Percentiles rank a stretch among this genome's conserved stretches.
These are phyloP conservation scores for Neoboletus brunneissimus DNA, from an alignment of 768 basidiomycete genomes.

Conservation along the genomic window DNA sequence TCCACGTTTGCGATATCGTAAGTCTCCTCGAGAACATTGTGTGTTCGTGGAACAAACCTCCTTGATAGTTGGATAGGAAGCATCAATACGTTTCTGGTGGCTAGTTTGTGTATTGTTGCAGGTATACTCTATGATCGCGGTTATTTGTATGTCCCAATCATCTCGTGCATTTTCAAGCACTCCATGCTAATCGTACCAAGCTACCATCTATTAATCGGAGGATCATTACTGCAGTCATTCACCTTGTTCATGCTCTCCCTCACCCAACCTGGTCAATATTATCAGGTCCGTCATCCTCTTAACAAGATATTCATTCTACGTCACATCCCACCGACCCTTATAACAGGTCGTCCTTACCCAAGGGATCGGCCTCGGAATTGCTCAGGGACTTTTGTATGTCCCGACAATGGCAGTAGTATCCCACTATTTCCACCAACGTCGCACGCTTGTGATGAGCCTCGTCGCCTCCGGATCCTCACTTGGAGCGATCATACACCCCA, in stretches of 20 bases:
- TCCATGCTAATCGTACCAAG: slow-evolving; percentile 23
- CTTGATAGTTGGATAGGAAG: slow-evolving; percentile 44
- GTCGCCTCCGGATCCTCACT: slow-evolving; percentile 38
- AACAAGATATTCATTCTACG: not conserved
- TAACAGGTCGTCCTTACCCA: slow-evolving; percentile 48
- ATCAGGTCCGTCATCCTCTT: slow-evolving; percentile 35
- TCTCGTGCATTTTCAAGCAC: not conserved
- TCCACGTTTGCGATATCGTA: slow-evolving; percentile 38
- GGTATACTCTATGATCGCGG: slow-evolving; percentile 53
- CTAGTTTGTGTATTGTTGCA: slow-evolving; percentile 38
- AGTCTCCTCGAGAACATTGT: slow-evolving; percentile 7
- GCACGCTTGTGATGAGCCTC: slow-evolving; percentile 45
- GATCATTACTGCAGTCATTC: slow-evolving; percentile 42
- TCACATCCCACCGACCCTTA: not conserved
- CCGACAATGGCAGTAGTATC: slow-evolving; percentile 43
- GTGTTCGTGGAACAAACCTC: not conserved
- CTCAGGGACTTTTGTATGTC: slow-evolving; percentile 44
- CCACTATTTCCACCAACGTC: slow-evolving; percentile 42
- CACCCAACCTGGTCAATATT: slow-evolving; percentile 39
- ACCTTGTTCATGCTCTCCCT: slow-evolving; percentile 46
- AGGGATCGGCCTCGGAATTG: slow-evolving; percentile 47
- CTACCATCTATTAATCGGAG: slow-evolving; percentile 44
- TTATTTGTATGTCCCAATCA: slow-evolving; percentile 37
- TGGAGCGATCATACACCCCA: slow-evolving; percentile 25
- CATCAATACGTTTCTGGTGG: slow-evolving; percentile 40